These are phyloP conservation scores for Aristolochia contorta DNA, from an alignment of 164 flowering plant species.

Conservation along the genomic window DNA sequence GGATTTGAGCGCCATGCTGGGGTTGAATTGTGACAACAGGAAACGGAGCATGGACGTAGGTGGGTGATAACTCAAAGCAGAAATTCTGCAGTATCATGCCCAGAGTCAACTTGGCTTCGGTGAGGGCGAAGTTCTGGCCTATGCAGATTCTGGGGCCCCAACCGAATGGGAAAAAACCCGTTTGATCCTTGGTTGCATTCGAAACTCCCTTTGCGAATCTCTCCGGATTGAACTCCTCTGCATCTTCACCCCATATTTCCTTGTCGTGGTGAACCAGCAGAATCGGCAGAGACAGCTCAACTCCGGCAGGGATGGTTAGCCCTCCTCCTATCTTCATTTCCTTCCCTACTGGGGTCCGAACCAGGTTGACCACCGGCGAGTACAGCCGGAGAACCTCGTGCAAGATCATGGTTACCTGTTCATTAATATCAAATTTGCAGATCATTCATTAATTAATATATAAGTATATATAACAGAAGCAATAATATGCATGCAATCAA, in stretches of 20 bases:
- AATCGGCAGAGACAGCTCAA: conserved; percentile 6
- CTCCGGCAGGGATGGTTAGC: conserved; percentile 5
- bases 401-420: conserved; percentile 44
- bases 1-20: conserved; percentile 10
- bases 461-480: no score
- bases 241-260: conserved; percentile 9
- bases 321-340: conserved; percentile 8
- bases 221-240: conserved; percentile 11
- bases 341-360: not conserved
- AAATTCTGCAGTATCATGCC: conserved; percentile 15
- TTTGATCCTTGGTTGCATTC: conserved; percentile 17
- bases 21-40: conserved; percentile 5
- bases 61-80: conserved; percentile 6
- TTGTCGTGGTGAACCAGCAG: conserved; percentile 9
- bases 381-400: conserved; percentile 46
- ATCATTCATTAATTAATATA: no score
- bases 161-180: conserved; percentile 18
- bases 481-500: no score
- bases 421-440: no score
- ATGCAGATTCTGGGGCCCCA: conserved; percentile 27
- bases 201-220: conserved; percentile 9
- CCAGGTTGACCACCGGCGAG: conserved; percentile 19
- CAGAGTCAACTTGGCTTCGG: conserved; percentile 21
- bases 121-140: conserved; percentile 13
- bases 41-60: conserved; percentile 9